Evolutionary conservation across 148 eudicot genomes (phyloP), one percentile per base, ranked within the genome.

Genomic region (Nepenthes mirabilis): DNA sequence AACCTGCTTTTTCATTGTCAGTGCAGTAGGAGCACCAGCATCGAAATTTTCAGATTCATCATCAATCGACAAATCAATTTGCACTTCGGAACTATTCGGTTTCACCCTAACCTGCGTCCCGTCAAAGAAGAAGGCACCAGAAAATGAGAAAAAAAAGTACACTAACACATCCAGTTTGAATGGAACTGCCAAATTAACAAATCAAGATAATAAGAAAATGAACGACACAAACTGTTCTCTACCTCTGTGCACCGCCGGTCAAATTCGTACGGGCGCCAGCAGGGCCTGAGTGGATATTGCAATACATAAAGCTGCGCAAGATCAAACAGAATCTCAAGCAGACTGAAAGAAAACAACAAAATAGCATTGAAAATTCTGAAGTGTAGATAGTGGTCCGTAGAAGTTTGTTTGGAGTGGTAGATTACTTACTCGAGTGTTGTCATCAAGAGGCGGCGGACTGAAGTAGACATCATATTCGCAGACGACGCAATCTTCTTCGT

Each of bases 181-280:
- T 43, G 14, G 14, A 34, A 11, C 6, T 47, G 14, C 34, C 14
- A 33, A 6, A 32, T 43, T 47, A 23, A 5, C 6, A 35, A 54
- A 9, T 34, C 37, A 43, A 32, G 61, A 34, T 57, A 52, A 53
- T 40, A 2, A 36, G 10, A 32, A 56, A 11, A 23, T 23, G 23
- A 23, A 23, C 36, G 65, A 49, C 43, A 43, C 65, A 49, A 11
- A 49, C 52, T 49, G 14, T 5, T 11, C 33, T 9, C 11, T 60
- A 88, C 98, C 95, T 80, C 83, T 37, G 71, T 72, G 60, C 95
- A 88, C 6, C 76, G 70, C 35, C 86, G 80, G n/a, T 84, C 99
- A 57, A 93, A 64, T 45, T 82, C 99, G 61, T 93, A 89, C 0
- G 99, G 96, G 7, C 99, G 80, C 99, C 99, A 93, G 36, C 74